These are phyloP conservation scores for Aureobasidium sp. DNA, from an alignment of 2,329 filamentous ascomycete genomes.

Conservation along the genomic window DNA sequence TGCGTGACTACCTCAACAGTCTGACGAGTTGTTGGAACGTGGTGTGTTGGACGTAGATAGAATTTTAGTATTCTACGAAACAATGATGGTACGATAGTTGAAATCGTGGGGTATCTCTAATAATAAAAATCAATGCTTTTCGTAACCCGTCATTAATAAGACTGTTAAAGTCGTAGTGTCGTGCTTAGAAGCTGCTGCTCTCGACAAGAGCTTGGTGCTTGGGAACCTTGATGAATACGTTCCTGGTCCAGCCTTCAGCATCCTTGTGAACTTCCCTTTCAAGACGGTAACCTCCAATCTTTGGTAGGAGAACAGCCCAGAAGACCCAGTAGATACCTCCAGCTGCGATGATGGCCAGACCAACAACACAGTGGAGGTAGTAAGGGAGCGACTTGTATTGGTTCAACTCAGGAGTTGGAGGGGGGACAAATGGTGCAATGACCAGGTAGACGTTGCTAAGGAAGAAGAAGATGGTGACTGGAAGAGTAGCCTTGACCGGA, in stretches of 20 bases:
- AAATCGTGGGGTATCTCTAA: conserved; percentile 12
- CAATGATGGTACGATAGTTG: conserved; percentile 9
- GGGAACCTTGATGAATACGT: conserved; percentile 11
- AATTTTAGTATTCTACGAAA: neutral
- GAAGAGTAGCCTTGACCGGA: conserved; percentile 44
- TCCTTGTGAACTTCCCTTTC: conserved; percentile 27
- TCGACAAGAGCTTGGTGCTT: neutral
- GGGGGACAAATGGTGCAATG: conserved; percentile 42
- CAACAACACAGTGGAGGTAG: conserved; percentile 48
- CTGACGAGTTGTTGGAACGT: neutral
- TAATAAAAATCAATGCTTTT: conserved; percentile 10
- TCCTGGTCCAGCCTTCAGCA: conserved; percentile 35
- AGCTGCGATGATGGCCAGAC: conserved; percentile 42
- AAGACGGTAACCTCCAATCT: conserved; percentile 33
- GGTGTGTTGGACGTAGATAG: neutral
- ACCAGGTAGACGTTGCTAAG: conserved; percentile 48
- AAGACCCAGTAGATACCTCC: conserved; percentile 47
- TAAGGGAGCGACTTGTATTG: conserved; percentile 49
- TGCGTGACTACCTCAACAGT: neutral
- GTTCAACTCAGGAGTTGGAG: conserved; percentile 23
- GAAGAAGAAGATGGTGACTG: conserved; percentile 47
- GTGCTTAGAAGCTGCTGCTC: neutral
- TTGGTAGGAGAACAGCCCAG: conserved; percentile 45
- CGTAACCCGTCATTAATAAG: conserved; percentile 6
- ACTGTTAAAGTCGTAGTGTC: conserved; percentile 11